A percentile compares a stretch with the other conserved stretches of the same genome.
phyloP scores from a whole-genome alignment of 352 stramenopile species.

The Phytophthora melonis region DNA sequence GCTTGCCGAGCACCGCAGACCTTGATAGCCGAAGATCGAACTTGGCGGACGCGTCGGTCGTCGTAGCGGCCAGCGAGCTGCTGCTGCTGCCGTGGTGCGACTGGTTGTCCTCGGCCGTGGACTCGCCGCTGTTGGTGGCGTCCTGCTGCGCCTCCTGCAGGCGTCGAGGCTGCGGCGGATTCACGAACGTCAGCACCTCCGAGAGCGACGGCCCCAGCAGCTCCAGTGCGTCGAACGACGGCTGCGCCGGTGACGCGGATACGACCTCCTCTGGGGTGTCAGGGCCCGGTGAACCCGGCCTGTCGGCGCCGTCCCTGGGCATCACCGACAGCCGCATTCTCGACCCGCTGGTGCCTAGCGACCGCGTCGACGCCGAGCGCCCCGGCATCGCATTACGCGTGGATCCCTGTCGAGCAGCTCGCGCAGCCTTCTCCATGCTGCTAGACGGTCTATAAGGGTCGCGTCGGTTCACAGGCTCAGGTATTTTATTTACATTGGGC shows the following conservation, averaged over 20 bases:
- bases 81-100: constrained; percentile 14
- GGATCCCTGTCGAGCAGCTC: neutral
- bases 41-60: constrained; percentile 24
- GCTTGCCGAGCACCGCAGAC: constrained; percentile 52
- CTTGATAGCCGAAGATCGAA: constrained; percentile 60
- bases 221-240: constrained; percentile 53
- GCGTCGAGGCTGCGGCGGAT: constrained; percentile 43
- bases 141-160: constrained; percentile 43
- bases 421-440: neutral
- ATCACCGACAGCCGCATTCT: neutral
- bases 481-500: too few relatives aligned
- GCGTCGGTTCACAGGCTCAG: neutral
- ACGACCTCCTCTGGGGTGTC: neutral
- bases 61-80: constrained; percentile 6
- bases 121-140: constrained; percentile 23
- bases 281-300: neutral
- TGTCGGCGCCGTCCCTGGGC: neutral
- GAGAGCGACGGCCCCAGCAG: constrained; percentile 60
- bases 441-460: neutral
- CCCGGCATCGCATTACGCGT: neutral
- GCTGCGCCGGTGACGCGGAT: neutral
- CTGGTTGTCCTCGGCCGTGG: constrained; percentile 17
- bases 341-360: neutral
- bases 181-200: constrained; percentile 55
- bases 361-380: neutral